Evolutionary conservation across 2,329 filamentous ascomycete species (phyloP).

Genomic region (Diplocarpon mali): DNA sequence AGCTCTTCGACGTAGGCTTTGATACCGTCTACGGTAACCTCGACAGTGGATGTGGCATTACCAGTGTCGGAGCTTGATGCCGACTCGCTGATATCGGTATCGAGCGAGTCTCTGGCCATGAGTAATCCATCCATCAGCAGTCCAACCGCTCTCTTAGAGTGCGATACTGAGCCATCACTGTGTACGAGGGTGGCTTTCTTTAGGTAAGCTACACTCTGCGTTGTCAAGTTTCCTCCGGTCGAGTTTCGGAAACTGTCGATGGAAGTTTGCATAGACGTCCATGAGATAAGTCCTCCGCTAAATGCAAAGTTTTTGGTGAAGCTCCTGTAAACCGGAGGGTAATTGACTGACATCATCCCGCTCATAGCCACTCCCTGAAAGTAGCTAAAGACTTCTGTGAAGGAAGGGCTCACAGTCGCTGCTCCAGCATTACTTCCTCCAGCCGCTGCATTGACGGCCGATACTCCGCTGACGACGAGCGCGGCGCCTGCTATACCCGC

Average conservation of each 20-base stretch:
- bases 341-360: constrained; percentile 87
- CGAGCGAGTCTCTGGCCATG: constrained; percentile 40
- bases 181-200: constrained; percentile 67
- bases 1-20: constrained; percentile 75
- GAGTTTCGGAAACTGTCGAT: constrained; percentile 74
- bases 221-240: constrained; percentile 80
- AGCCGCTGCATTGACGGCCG: constrained; percentile 51
- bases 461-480: constrained; percentile 59
- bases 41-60: constrained; percentile 27
- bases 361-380: constrained; percentile 93
- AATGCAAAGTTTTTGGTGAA: constrained; percentile 93
- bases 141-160: constrained; percentile 45
- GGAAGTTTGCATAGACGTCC: constrained; percentile 64
- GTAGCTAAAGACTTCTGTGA: constrained; percentile 75
- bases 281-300: constrained; percentile 73
- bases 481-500: constrained; percentile 80
- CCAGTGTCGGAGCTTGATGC: constrained; percentile 12
- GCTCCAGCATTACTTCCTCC: constrained; percentile 40
- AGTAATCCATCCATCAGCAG: constrained; percentile 35
- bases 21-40: constrained; percentile 58
- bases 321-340: constrained; percentile 77
- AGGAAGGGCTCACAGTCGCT: constrained; percentile 66
- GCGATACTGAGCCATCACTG: constrained; percentile 45
- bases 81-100: constrained; percentile 35
- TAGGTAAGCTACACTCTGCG: constrained; percentile 65